Base-by-base conservation (phyloP, 2,329 filamentous ascomycete genomes). In the Rhynchosporium secalis region DNA sequence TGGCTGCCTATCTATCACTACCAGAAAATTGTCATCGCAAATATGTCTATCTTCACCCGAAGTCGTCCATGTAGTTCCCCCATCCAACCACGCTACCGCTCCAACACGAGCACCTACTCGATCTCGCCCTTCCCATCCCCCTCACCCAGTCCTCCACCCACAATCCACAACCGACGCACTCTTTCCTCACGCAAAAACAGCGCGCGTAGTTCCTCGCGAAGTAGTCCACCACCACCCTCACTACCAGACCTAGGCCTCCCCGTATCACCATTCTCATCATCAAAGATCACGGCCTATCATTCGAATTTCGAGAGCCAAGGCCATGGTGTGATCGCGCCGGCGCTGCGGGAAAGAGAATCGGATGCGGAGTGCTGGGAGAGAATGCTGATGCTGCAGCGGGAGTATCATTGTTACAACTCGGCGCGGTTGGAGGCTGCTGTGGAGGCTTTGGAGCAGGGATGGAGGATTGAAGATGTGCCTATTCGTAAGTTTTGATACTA, bases 391-490 rank as follows among this genome's bases (percentile, higher is more conserved):
- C 49, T 73, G 55, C 72, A 73, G 65, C 66, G 67, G 41, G 65
- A 69, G 62, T 73, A 69, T 55, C 69, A 71, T 57, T 73, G 72
- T 41, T 73, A 72, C 56, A 71, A 73, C 48, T 70, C 67, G n/a
- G 72, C 72, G 26, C 52, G 72, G 12, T 60, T 73, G 56, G 70
- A 72, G 52, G 72, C 72, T 56, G 72, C 70, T 4, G 70, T 73
- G 3, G 72, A 73, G 56, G 70, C 67, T 12, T 55, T 72, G 51
- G 69, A 72, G 51, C 66, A 52, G 7, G 70, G 70, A 2, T 65
- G 63, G 26, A 60, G 54, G 8, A 60, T 70, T 45, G 65, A 70
- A 43, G 68, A 69, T 26, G 63, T 70, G 12, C 60, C 61, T 47
- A 71, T 70, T 54, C 70, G 70, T 72, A n/a, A 66, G 70, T 67